A percentile compares a stretch with the other conserved stretches of the same genome.
Evolutionary conservation across 257 asterid species (phyloP).

Genomic region (Solanum bulbocastanum): DNA sequence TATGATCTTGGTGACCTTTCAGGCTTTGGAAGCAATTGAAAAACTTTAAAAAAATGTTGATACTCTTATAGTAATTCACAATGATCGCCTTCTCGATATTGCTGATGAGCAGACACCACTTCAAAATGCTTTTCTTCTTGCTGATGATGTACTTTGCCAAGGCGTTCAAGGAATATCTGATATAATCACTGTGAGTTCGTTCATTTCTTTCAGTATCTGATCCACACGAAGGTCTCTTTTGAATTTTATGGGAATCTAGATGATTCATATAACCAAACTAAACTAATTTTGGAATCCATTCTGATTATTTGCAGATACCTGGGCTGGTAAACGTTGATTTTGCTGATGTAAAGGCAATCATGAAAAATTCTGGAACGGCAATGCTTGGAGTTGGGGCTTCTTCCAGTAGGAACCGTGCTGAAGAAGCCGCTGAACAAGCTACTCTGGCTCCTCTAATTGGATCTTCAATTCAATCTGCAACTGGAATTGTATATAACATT

Average conservation of each 20-base stretch:
- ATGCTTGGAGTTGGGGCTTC: conserved; percentile 99
- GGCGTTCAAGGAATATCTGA: conserved; percentile 99
- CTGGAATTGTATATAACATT: conserved; percentile 88
- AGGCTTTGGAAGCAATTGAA: conserved; percentile 97
- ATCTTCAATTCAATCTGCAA: conserved; percentile 93
- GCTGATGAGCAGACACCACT: conserved; percentile 88
- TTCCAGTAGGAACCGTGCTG: conserved; percentile 95
- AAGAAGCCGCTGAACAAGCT: conserved; percentile 98
- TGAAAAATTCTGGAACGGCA: conserved; percentile 95
- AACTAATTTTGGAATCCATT: not conserved
- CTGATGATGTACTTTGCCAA: conserved; percentile 93
- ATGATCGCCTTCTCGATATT: conserved; percentile 84
- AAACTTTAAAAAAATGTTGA: conserved; percentile 93
- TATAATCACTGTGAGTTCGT: conserved; percentile 58
- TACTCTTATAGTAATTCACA: conserved; percentile 88
- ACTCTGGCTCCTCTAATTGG: conserved; percentile 91
- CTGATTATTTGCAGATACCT: conserved; percentile 56
- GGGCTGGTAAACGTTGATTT: conserved; percentile 96
- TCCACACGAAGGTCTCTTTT: not conserved
- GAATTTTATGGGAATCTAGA: not conserved
- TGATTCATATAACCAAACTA: not conserved
- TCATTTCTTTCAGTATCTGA: not conserved
- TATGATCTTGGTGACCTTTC: not conserved
- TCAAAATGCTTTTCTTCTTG: conserved; percentile 97
- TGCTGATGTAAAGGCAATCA: conserved; percentile 99